Percentiles rank a stretch among this genome's conserved stretches.
phyloP scores from a whole-genome alignment of 306 rosid species.

The Quillaja saponaria region DNA sequence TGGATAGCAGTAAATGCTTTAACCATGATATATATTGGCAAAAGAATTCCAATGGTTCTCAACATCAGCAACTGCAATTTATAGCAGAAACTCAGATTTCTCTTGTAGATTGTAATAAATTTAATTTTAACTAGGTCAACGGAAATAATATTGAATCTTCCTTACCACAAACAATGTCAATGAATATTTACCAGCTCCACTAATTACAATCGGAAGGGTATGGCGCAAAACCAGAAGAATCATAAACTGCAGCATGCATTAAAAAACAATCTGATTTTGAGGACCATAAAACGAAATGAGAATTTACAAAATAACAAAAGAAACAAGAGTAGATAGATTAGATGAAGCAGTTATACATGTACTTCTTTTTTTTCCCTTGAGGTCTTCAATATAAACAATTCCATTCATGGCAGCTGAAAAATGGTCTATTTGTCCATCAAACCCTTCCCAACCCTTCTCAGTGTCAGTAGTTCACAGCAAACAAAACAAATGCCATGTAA shows the following conservation, averaged over 20 bases:
- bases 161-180: conserved; percentile 54
- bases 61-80: conserved; percentile 54
- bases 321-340: not conserved
- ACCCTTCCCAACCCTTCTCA: no score
- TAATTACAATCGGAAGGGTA: conserved; percentile 59
- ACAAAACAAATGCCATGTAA: not conserved
- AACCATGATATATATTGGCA: conserved; percentile 59
- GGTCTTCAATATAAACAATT: no score
- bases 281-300: not conserved
- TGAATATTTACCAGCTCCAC: conserved; percentile 55
- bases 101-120: not conserved
- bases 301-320: not conserved
- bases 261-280: conserved; percentile 11
- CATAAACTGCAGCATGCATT: conserved; percentile 56
- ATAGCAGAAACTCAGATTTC: conserved; percentile 1
- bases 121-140: not conserved
- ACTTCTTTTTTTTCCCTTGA: not conserved
- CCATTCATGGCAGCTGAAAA: no score
- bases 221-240: conserved; percentile 71
- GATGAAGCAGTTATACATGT: not conserved
- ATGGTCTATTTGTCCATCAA: no score
- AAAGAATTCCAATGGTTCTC: conserved; percentile 61
- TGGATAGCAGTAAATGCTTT: conserved; percentile 56
- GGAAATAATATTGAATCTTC: not conserved
- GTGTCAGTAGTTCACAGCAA: no score